phyloP scores from a whole-genome alignment of 306 rosid genomes.

The Aeschynomene evenia region DNA sequence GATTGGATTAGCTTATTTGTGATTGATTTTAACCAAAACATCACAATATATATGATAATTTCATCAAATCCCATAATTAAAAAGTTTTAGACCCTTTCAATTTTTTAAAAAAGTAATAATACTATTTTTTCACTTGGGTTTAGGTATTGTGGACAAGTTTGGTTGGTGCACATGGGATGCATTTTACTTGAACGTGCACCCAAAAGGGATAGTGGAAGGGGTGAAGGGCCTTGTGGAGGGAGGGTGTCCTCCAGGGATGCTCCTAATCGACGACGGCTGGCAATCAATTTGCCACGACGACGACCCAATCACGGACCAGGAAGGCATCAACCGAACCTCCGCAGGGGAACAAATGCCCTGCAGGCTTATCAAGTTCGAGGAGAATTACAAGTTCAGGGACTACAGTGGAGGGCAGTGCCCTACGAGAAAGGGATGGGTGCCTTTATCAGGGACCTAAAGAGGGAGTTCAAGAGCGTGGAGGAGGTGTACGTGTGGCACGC shows the following conservation, averaged over 20 bases:
- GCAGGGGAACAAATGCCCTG: constrained; percentile 80
- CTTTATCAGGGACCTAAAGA: constrained; percentile 62
- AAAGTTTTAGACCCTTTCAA: no score
- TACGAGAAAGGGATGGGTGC: constrained; percentile 50
- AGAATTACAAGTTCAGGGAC: constrained; percentile 57
- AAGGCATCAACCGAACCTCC: constrained; percentile 44
- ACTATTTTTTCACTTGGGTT: no score
- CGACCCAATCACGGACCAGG: constrained; percentile 36
- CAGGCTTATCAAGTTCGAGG: constrained; percentile 52
- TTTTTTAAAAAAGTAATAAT: no score
- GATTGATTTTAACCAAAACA: no score
- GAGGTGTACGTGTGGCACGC: constrained; percentile 83
- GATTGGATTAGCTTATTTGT: no score
- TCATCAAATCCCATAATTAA: no score
- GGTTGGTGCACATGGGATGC: constrained; percentile 96
- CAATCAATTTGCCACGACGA: constrained; percentile 60
- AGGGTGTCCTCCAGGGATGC: constrained; percentile 78
- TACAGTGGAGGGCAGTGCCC: constrained; percentile 16
- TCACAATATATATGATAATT: no score
- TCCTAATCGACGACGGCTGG: constrained; percentile 81
- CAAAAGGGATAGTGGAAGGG: constrained; percentile 56
- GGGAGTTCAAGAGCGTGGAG: constrained; percentile 53
- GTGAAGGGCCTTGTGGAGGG: constrained; percentile 57
- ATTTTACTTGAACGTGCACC: constrained; percentile 71
- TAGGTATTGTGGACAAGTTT: constrained; percentile 53